phyloP scores from a whole-genome alignment of 495 filamentous ascomycete species.

The Aspergillus mulundensis region DNA sequence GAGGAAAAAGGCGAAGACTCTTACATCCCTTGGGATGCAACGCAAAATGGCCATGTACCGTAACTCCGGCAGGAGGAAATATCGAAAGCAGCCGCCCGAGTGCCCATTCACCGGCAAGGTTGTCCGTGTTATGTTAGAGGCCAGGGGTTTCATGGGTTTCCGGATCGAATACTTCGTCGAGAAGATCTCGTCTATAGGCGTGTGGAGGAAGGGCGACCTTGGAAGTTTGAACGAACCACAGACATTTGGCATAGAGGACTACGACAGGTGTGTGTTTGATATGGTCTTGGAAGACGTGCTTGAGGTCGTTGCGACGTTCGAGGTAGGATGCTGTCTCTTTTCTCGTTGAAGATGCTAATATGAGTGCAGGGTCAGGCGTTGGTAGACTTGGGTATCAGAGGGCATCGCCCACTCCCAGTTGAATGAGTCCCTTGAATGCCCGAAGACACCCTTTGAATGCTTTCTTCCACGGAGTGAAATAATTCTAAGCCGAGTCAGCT shows the following conservation, averaged over 20 bases:
- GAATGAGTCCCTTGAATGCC: no score
- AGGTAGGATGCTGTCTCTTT: background rate
- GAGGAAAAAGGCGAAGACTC: background rate
- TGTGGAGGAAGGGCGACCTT: background rate
- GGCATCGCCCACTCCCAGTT: background rate
- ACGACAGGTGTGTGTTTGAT: background rate
- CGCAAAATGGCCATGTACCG: background rate
- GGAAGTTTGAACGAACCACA: no score
- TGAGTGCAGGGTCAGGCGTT: background rate
- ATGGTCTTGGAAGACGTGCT: background rate
- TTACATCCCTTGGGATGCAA: no score
- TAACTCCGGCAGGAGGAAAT: no score
- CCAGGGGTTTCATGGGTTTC: background rate
- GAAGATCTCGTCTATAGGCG: background rate
- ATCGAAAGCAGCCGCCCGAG: no score
- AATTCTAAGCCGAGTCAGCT: no score
- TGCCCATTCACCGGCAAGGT: background rate
- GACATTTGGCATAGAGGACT: background rate
- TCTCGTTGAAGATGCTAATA: background rate
- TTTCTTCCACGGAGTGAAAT: no score
- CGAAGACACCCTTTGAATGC: no score
- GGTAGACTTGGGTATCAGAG: background rate
- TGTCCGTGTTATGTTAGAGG: background rate
- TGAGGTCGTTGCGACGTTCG: conserved; percentile 4
- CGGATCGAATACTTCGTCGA: background rate